Evolutionary conservation across 192 early-diverging fungal species (phyloP).

Genomic region (Podila epigama): DNA sequence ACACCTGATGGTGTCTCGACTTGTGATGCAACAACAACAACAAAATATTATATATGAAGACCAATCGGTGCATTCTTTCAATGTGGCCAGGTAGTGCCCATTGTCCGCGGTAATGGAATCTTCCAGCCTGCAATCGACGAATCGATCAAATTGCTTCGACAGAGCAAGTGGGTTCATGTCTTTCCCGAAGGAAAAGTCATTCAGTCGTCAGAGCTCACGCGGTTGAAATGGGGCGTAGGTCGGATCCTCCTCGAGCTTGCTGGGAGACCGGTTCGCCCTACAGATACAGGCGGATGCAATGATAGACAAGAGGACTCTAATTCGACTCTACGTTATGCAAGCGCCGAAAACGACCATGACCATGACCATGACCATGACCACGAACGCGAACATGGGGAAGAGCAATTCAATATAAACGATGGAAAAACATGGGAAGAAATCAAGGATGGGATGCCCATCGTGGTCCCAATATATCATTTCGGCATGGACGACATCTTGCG

Average conservation of each 20-base stretch:
- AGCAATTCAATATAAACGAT: constrained; percentile 67
- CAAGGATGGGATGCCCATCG: constrained; percentile 25
- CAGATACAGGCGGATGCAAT: too few relatives aligned
- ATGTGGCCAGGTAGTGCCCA: constrained; percentile 83
- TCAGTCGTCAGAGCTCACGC: constrained; percentile 61
- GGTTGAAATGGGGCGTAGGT: constrained; percentile 89
- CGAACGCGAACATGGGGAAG: too few relatives aligned
- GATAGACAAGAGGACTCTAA: too few relatives aligned
- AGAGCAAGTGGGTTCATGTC: constrained; percentile 85
- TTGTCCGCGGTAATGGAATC: constrained; percentile 82
- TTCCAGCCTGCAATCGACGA: constrained; percentile 86
- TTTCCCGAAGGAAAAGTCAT: constrained; percentile 86
- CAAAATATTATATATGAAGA: constrained; percentile 44
- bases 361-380: not conserved
- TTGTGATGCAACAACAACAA: too few relatives aligned
- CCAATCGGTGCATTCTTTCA: constrained; percentile 68
- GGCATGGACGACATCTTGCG: constrained; percentile 70
- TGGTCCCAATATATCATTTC: constrained; percentile 49
- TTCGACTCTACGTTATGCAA: not conserved
- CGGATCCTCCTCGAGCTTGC: constrained; percentile 83
- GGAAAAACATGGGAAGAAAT: constrained; percentile 57
- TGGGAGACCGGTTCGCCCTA: constrained; percentile 57
- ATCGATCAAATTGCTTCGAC: constrained; percentile 70
- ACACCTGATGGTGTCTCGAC: too few relatives aligned
- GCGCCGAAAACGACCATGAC: not conserved